Percentiles rank a stretch among this genome's conserved stretches.
Evolutionary conservation across 768 basidiomycete species (phyloP).

Genomic region (Lentinula sp.): DNA sequence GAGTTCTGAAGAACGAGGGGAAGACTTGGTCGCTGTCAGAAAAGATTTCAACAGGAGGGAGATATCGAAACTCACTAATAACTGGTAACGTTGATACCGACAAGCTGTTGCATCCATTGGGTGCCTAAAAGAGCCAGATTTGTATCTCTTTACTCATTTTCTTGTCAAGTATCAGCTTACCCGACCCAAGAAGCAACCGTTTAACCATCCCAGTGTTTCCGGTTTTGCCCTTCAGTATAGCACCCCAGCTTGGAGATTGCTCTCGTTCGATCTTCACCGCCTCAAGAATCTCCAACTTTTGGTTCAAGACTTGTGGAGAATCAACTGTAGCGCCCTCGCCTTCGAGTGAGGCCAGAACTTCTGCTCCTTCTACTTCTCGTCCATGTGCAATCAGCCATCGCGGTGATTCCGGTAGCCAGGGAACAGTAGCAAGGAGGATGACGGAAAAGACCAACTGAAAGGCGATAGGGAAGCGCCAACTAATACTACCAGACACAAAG

Average conservation of each 20-base stretch:
- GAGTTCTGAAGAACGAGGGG: conserved; percentile 46
- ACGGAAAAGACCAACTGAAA: conserved; percentile 43
- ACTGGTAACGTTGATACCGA: conserved; percentile 46
- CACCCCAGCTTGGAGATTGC: conserved; percentile 31
- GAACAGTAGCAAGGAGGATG: conserved; percentile 36
- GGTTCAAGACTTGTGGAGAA: conserved; percentile 30
- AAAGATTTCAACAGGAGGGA: no score
- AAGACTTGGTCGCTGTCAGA: conserved; percentile 20
- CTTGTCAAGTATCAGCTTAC: conserved; percentile 14
- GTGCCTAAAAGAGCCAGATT: conserved; percentile 23
- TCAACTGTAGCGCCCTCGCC: conserved; percentile 26
- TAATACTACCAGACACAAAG: conserved; percentile 33
- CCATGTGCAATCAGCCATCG: conserved; percentile 46
- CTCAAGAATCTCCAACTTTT: conserved; percentile 36
- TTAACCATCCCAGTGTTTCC: conserved; percentile 42
- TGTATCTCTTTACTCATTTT: not conserved
- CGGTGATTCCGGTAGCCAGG: conserved; percentile 45
- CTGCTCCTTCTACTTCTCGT: conserved; percentile 31
- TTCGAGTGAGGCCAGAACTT: conserved; percentile 37
- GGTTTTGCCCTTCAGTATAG: conserved; percentile 33
- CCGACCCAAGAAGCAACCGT: conserved; percentile 36
- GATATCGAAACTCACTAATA: conserved; percentile 32
- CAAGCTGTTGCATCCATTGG: conserved; percentile 48
- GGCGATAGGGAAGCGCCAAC: conserved; percentile 47
- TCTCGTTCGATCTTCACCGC: conserved; percentile 39